Evolutionary conservation across 192 early-diverging fungal genomes (phyloP), one percentile per base, ranked within the genome.

Genomic region (Coemansia sp.): DNA sequence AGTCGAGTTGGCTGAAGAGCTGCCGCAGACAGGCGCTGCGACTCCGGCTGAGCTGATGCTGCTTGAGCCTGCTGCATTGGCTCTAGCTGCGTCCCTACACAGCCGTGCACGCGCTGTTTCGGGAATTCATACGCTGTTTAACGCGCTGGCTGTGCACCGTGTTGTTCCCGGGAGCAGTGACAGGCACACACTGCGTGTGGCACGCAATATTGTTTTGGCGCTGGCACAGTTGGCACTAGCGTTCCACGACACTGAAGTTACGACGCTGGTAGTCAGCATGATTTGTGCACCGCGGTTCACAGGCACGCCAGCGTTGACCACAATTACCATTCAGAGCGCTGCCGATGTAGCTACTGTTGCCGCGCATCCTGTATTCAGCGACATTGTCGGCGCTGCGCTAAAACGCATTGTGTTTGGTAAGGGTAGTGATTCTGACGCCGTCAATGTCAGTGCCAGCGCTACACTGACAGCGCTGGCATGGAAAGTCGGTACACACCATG

Each of bases 341-440:
- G 86, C 86, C 2, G 78, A 83, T 10, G 76, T 89, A 50, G 90
- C 90, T 12, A 60, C 87, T 21, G 75, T 83, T 14, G 83, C 84
- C 14, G 78, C 84, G 0, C 67, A 62, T 20, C 60, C 64, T 8
- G 82, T 84, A 1, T 89, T 89, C 71, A 62, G 54, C 24, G 88
- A 92, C 23, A 85, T 90, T 6, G 83, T 87, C 26, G 51, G 61
- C 14, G 56, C 65, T 5, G 58, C 66, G 15, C 61, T 75, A 21
- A 75, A 81, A 59, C 69, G 58, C 47, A 60, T 81, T 21, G 28
- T 9, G 11, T 77, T 72, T 68, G 70, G 62, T 31, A 49, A 50
- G 6, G 63, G 15, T 38, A 15, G 58, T 2, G 58, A 71, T 17
- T 14, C 40, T 44, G 52, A 48, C 46, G 31, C 59, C 6, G 53